phyloP scores from a whole-genome alignment of 129 eudicot genomes.

The Helichrysum umbraculigerum region DNA sequence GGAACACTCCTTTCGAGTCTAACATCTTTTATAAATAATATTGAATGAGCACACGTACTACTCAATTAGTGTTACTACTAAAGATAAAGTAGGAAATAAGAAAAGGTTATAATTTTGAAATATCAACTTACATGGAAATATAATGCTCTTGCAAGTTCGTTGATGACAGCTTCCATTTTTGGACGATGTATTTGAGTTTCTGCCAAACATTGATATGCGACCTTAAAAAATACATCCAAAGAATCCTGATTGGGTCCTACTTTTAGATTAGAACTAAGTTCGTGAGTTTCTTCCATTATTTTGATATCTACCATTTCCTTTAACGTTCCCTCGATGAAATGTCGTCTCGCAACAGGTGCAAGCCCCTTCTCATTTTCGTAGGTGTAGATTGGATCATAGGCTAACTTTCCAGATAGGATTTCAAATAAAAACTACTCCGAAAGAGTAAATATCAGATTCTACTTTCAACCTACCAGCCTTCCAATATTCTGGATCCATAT shows the following conservation, averaged over 20 bases:
- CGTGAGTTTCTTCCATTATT: conserved; percentile 6
- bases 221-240: neutral
- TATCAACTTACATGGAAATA: neutral
- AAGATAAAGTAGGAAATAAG: neutral
- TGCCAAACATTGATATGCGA: neutral
- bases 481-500: neutral
- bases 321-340: neutral
- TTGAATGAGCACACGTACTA: neutral
- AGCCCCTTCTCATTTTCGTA: neutral
- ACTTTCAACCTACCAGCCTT: neutral
- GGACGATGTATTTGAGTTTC: neutral
- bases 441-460: neutral
- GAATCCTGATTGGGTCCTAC: neutral
- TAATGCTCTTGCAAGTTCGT: neutral
- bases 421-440: conserved; percentile 8
- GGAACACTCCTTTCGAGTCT: neutral
- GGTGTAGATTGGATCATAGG: neutral
- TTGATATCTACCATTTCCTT: neutral
- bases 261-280: neutral
- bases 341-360: neutral
- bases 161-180: neutral
- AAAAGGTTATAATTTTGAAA: neutral
- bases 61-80: neutral
- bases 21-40: neutral
- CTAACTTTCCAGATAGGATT: conserved; percentile 2